Percentiles rank a stretch among this genome's conserved stretches.
These are phyloP conservation scores for Mesembryanthemum crystallinum DNA, from an alignment of 148 eudicot genomes.

Conservation along the genomic window DNA sequence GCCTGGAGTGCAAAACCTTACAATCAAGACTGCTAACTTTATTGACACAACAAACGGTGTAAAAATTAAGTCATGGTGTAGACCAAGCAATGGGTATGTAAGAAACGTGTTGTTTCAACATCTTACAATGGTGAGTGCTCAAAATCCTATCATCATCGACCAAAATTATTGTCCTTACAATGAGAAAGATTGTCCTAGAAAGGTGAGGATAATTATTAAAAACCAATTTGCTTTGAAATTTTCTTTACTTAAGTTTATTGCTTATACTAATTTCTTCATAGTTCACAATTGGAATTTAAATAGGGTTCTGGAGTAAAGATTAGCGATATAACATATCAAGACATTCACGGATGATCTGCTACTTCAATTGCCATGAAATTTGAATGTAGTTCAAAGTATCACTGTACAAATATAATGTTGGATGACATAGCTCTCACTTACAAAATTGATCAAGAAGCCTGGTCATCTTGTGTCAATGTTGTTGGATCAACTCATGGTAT, in stretches of 20 bases:
- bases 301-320: too few relatives aligned
- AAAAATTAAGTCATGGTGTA: constrained; percentile 44
- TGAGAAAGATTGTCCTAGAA: constrained; percentile 29
- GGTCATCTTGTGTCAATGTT: background rate
- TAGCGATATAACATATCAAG: too few relatives aligned
- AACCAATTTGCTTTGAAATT: too few relatives aligned
- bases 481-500: too few relatives aligned
- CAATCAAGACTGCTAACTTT: constrained; percentile 35
- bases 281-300: too few relatives aligned
- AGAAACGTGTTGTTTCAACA: constrained; percentile 33
- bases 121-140: constrained; percentile 33
- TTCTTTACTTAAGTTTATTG: too few relatives aligned
- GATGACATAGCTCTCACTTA: too few relatives aligned
- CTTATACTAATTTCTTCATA: too few relatives aligned
- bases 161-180: constrained; percentile 39
- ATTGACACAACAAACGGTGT: constrained; percentile 36
- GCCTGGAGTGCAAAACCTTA: constrained; percentile 44
- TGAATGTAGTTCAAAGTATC: too few relatives aligned
- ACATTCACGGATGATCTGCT: too few relatives aligned
- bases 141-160: constrained; percentile 43
- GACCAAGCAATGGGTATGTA: constrained; percentile 38
- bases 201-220: constrained; percentile 12
- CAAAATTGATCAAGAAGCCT: background rate
- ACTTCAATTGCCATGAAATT: too few relatives aligned
- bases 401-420: too few relatives aligned